These are phyloP conservation scores for Acacia crassicarpa DNA, from an alignment of 306 rosid genomes.

Conservation along the genomic window DNA sequence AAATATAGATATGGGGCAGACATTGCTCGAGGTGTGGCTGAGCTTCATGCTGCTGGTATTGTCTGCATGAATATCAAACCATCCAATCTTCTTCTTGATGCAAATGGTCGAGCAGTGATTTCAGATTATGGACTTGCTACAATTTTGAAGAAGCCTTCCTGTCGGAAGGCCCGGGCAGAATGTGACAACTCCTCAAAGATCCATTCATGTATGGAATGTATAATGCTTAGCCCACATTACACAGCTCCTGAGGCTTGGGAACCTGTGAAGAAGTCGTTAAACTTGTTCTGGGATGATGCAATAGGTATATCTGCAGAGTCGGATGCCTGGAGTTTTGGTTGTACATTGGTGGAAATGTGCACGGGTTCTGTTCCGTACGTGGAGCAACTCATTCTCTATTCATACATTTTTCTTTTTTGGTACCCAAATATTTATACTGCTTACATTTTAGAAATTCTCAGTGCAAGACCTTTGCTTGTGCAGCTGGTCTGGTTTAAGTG, in stretches of 20 bases:
- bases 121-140: slow-evolving; percentile 98
- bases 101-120: slow-evolving; percentile 84
- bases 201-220: slow-evolving; percentile 98
- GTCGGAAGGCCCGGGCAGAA: slow-evolving; percentile 86
- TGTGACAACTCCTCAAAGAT: slow-evolving; percentile 65
- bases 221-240: slow-evolving; percentile 96
- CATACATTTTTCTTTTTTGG: slow-evolving; percentile 25
- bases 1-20: slow-evolving; percentile 90
- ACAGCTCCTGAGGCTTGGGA: slow-evolving; percentile 99
- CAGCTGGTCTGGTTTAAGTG: slow-evolving; percentile 95
- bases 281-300: slow-evolving; percentile 94
- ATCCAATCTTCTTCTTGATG: slow-evolving; percentile 93
- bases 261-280: slow-evolving; percentile 85
- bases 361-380: slow-evolving; percentile 99
- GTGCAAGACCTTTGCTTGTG: slow-evolving; percentile 44
- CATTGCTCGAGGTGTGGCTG: slow-evolving; percentile 96
- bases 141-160: slow-evolving; percentile 85
- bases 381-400: slow-evolving; percentile 45
- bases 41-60: slow-evolving; percentile 97
- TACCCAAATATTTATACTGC: neutral
- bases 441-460: slow-evolving; percentile 33
- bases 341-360: slow-evolving; percentile 99
- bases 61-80: slow-evolving; percentile 98
- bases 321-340: slow-evolving; percentile 99
- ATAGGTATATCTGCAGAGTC: slow-evolving; percentile 95